Evolutionary conservation across 2,329 filamentous ascomycete genomes (phyloP), one percentile per base, ranked within the genome.

Genomic region (Penicillium palitans): DNA sequence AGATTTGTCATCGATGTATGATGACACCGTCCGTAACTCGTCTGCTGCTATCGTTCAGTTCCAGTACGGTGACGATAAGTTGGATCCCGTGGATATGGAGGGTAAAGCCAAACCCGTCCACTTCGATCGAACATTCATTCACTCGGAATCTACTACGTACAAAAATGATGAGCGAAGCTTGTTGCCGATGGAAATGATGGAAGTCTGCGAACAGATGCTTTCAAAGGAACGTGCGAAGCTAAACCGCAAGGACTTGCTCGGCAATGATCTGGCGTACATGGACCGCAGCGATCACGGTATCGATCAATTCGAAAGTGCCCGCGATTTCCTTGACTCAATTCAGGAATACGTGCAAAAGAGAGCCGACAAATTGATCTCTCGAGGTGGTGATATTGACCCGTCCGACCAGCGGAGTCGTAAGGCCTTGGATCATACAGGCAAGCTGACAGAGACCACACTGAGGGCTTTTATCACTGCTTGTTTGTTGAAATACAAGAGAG

Each of bases 1-100:
- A 73, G 95, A 99, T 80, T 79, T 98, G 3, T 96, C 93, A 0
- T 91, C 90, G 0, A 87, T 92, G 68, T 99, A 99, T 69, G 95
- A 99, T 69, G 86, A 96, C 68, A 99, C 95, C 0, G 93, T 99
- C 0, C 87, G 95, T 57, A 98, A 93, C 29, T 97, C 93, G 0
- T 89, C 88, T 2, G 90, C 90, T 8, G 88, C 87, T 33, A 89
- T 99, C 60, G 92, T 99, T 2, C 95, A 99, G 72, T 98, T 99
- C 78, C 92, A 96, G 71, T 99, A 96, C 68, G 95, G 95, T 73
- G 95, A 95, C 33, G 95, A 99, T 70, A 93, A 93, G 63, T 81
- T 99, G 33, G 95, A 99, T 73, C 95, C 95, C 1, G 90, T 97
- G 21, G 93, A 98, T 71, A 99, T 99, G 93, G 95, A 99, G 75